Evolutionary conservation across 129 eudicot genomes (phyloP), one percentile per base, ranked within the genome.

Genomic region (Lactuca sativa): DNA sequence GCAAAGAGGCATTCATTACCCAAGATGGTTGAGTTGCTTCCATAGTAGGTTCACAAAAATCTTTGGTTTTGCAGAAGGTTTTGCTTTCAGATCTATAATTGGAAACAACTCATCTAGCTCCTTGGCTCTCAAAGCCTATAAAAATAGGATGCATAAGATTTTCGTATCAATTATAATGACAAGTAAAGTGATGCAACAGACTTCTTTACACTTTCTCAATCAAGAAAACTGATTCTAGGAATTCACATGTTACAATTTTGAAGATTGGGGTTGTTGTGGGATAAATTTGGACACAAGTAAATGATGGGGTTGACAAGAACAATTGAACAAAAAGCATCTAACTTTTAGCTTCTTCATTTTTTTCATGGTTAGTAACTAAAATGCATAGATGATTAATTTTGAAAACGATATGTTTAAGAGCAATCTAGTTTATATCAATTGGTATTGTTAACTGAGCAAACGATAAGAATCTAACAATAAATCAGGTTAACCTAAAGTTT

Each of bases 21-120:
- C 98, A 25, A 93, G 95, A 77, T 93, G 98, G 67, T 82, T 93
- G 59, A 93, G 98, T 64, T 93, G 97, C 67, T 87, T 93, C 98
- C 98, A 93, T 18, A 93, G 44, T n/a, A 93, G 81, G 77, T 81
- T 79, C 18, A 83, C 62, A 52, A 86, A 93, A 12, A 93, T 90
- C 83, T 79, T 83, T 13, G 98, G 84, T 73, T 81, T 93, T 32
- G 92, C 81, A 30, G 95, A 83, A 1, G 95, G 95, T 66, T 82
- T 89, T 56, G 92, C 98, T 72, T 80, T 80, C n/a, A 69, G 81
- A 61, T 93, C 90, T 52, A 78, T 74, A 32, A 87, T 74, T 7
- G 97, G 98, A 75, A 93, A 93, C 80, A 93, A 69, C 71, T 75
- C 87, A 10, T 93, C 98, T 10, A 93, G 58, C 71, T 93, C 95